Percentiles rank a stretch among this genome's conserved stretches.
phyloP scores from a whole-genome alignment of 2,329 filamentous ascomycete genomes.

The Arthrocladium fulminans region DNA sequence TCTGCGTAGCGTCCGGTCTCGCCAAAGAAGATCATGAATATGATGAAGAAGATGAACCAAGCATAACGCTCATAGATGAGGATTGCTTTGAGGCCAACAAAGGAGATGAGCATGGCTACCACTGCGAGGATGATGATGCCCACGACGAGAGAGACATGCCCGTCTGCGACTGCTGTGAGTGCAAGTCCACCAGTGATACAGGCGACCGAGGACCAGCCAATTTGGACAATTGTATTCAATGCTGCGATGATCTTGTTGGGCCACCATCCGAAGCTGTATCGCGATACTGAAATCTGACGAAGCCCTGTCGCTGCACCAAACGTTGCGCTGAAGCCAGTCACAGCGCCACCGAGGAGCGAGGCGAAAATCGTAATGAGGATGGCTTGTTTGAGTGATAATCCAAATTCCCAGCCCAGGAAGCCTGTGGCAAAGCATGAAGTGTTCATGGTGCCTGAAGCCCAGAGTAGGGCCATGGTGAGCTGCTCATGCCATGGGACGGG shows the following conservation, averaged over 20 bases:
- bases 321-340: slow-evolving; percentile 21
- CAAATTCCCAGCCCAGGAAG: slow-evolving; percentile 21
- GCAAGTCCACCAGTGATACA: slow-evolving; percentile 29
- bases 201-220: slow-evolving; percentile 26
- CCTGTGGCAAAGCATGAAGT: slow-evolving; percentile 29
- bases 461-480: slow-evolving; percentile 36
- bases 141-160: slow-evolving; percentile 24
- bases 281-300: slow-evolving; percentile 24
- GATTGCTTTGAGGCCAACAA: slow-evolving; percentile 25
- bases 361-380: slow-evolving; percentile 24
- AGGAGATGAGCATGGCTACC: slow-evolving; percentile 23
- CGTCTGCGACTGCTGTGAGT: slow-evolving; percentile 28
- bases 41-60: slow-evolving; percentile 27
- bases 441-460: slow-evolving; percentile 38
- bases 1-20: slow-evolving; percentile 38
- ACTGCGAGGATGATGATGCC: slow-evolving; percentile 27
- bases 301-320: slow-evolving; percentile 33
- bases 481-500: slow-evolving; percentile 31
- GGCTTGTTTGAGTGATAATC: slow-evolving; percentile 22
- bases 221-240: slow-evolving; percentile 24
- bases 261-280: slow-evolving; percentile 27
- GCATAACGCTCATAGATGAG: slow-evolving; percentile 27
- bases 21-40: slow-evolving; percentile 43
- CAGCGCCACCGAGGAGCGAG: slow-evolving; percentile 20
- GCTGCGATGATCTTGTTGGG: slow-evolving; percentile 24